These are phyloP conservation scores for Tolypocladium tropicale DNA, from an alignment of 2,329 filamentous ascomycete genomes.

Conservation along the genomic window DNA sequence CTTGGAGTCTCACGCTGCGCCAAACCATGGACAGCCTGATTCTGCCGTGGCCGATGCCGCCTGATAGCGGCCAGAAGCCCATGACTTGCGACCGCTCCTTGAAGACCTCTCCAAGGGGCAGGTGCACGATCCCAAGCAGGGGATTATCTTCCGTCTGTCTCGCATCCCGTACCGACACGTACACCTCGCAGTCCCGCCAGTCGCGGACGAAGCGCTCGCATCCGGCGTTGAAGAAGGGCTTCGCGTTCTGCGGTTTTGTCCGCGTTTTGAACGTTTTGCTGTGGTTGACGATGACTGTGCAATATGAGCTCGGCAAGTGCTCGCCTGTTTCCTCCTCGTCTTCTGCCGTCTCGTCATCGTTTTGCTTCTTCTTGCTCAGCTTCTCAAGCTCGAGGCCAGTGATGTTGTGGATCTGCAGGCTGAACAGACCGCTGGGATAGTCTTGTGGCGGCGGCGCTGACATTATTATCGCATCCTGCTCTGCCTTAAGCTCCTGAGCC, in stretches of 20 bases:
- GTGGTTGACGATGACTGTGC: slow-evolving; percentile 64
- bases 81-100: slow-evolving; percentile 53
- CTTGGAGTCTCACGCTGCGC: slow-evolving; percentile 54
- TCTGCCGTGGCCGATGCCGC: slow-evolving; percentile 63
- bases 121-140: slow-evolving; percentile 58
- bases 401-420: slow-evolving; percentile 64
- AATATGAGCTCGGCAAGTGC: slow-evolving; percentile 59
- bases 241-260: slow-evolving; percentile 68
- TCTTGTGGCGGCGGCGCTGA: slow-evolving; percentile 53
- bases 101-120: slow-evolving; percentile 54
- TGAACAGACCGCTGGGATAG: slow-evolving; percentile 56
- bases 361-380: slow-evolving; percentile 44
- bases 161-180: slow-evolving; percentile 56
- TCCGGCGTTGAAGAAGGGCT: slow-evolving; percentile 70
- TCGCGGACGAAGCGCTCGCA: slow-evolving; percentile 63
- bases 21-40: slow-evolving; percentile 63
- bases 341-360: slow-evolving; percentile 32
- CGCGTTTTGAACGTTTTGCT: slow-evolving; percentile 58
- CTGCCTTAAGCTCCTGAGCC: slow-evolving; percentile 51
- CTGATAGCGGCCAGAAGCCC: slow-evolving; percentile 55
- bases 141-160: slow-evolving; percentile 61
- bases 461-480: slow-evolving; percentile 55
- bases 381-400: slow-evolving; percentile 54
- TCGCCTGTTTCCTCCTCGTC: slow-evolving; percentile 52
- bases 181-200: slow-evolving; percentile 56